These are phyloP conservation scores for Casuarina equisetifolia DNA, from an alignment of 306 rosid species.

Conservation along the genomic window DNA sequence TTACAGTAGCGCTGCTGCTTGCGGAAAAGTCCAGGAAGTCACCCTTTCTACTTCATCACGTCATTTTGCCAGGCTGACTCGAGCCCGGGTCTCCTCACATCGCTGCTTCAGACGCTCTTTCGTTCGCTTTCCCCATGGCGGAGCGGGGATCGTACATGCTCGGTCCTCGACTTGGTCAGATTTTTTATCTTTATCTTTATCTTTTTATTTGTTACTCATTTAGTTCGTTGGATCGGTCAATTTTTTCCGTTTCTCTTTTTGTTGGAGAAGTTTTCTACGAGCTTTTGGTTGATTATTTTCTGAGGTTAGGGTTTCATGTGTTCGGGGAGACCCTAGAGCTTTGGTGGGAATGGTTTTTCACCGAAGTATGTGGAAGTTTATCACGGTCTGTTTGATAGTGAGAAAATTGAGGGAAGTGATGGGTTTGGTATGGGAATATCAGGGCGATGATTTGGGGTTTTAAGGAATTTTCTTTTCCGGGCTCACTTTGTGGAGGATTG, in stretches of 20 bases:
- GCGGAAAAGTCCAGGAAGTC: too few relatives aligned
- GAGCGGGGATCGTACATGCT: slow-evolving; percentile 59
- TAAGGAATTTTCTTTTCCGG: not conserved
- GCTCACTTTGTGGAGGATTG: not conserved
- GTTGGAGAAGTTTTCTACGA: not conserved
- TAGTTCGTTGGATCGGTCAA: slow-evolving; percentile 23
- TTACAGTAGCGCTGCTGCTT: too few relatives aligned
- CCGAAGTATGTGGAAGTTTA: not conserved
- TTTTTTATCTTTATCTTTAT: slow-evolving; percentile 11
- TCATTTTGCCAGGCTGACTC: not conserved
- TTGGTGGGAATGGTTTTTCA: not conserved
- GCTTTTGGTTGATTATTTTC: not conserved
- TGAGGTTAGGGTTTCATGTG: not conserved
- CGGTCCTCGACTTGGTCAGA: slow-evolving; percentile 77
- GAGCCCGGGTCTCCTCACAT: slow-evolving; percentile 4
- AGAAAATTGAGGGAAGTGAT: not conserved
- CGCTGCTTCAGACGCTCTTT: not conserved
- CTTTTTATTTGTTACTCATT: not conserved
- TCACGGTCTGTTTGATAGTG: not conserved
- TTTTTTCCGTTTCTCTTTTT: not conserved
- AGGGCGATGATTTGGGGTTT: not conserved
- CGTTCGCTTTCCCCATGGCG: slow-evolving; percentile 50
- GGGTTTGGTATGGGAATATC: not conserved
- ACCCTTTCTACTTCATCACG: too few relatives aligned
- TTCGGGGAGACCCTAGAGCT: too few relatives aligned